Evolutionary conservation across 805 yeast genomes (phyloP), one percentile per base, ranked within the genome.

Genomic region (Saccharomycopsis oosterbeekiorum): DNA sequence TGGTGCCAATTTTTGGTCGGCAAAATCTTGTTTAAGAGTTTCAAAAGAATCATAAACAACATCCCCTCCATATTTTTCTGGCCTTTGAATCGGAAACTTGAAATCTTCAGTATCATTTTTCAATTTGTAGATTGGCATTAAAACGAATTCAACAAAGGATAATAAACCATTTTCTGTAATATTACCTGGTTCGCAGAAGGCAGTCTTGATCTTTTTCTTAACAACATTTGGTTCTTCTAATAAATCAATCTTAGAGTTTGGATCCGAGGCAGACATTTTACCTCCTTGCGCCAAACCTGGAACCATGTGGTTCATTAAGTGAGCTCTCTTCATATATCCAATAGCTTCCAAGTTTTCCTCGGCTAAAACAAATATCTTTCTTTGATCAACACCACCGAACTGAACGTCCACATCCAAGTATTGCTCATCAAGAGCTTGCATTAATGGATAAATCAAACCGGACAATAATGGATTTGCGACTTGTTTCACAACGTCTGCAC

Each of bases 401-500:
- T 94, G 99, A 26, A 83, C 96, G 74, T 94, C 99, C 47, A 83
- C 90, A 37, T 79, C 87, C 70, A 94, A 81, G 73, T 86, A 85
- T 70, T 94, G 86, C 75, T 94, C 99, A 74, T 94, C 99, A 63
- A 94, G 80, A 6, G 97, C 97, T 78, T 94, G 99, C 99, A 94
- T 94, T 71, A 96, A 82, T 60, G 99, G 99, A 75, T 94, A 94
- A 68, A 94, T 90, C 73, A 94, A 82, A 9, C 99, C 99, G 50
- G 93, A 84, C 63, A 94, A 81, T 67, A 91, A 81, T 47, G 99
- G 99, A 74, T 92, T 92, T 42, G 89, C 84, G 56, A 92, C 97
- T 77, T 94, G 99, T 73, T 94, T 94, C 65, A 94, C 99, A 60
- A 94, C 99, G 75, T 94, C 99, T 11, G 99, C 98, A 73, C 99